Conservation (phyloP, 2,329 filamentous ascomycete genomes). For the Colletotrichum liriopes region DNA sequence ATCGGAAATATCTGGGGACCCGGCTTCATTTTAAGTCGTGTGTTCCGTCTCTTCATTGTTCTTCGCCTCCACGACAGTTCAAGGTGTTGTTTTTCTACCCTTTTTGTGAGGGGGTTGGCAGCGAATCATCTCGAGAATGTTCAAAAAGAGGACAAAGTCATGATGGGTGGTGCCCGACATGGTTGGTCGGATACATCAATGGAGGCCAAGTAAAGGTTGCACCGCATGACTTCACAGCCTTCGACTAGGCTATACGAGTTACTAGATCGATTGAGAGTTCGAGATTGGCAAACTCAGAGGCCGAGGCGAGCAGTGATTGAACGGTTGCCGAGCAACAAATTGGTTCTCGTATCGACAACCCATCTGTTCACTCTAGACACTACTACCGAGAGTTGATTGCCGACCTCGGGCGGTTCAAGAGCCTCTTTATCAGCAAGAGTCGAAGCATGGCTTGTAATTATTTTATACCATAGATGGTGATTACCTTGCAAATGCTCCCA, state of each 20-base stretch:
- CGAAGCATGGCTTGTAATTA: background rate
- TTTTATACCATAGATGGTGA: background rate
- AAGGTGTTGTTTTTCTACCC: background rate
- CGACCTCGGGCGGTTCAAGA: no score
- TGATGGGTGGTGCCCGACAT: background rate
- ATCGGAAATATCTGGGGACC: background rate
- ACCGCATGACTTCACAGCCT: no score
- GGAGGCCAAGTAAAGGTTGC: background rate
- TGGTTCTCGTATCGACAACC: background rate
- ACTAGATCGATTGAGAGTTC: background rate
- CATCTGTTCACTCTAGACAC: background rate
- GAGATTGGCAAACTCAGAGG: background rate
- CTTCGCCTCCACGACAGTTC: background rate
- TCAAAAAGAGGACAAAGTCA: background rate
- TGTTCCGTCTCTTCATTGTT: background rate
- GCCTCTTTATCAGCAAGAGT: background rate
- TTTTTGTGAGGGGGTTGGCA: background rate
- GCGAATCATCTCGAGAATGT: background rate
- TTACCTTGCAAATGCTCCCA: conserved; percentile 19
- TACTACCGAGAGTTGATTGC: no score
- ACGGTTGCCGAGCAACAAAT: background rate
- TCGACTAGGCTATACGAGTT: no score
- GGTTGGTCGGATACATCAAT: background rate
- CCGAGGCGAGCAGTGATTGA: background rate
- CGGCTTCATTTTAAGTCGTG: background rate